phyloP scores from a whole-genome alignment of 805 yeast species.

The Cyberlindnera sargentensis region DNA sequence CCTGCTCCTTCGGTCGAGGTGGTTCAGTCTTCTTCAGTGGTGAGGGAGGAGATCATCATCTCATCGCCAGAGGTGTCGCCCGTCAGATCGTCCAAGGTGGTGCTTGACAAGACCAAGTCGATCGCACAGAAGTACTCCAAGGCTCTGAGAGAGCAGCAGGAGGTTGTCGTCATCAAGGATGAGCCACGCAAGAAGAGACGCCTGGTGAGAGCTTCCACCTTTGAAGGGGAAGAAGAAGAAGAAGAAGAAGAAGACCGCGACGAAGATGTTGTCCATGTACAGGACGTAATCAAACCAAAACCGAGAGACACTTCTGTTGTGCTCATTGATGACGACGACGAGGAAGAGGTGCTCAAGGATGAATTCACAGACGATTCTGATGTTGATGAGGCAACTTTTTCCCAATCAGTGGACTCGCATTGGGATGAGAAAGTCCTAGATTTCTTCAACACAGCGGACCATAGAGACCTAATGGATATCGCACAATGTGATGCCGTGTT shows the following conservation, averaged over 20 bases:
- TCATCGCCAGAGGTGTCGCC: conserved; percentile 24
- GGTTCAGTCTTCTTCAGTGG: neutral
- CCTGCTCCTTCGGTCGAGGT: neutral
- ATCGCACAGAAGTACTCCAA: conserved; percentile 29
- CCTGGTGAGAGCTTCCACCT: conserved; percentile 29
- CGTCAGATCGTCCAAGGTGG: conserved; percentile 30
- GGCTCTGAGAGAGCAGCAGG: conserved; percentile 1
- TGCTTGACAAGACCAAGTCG: conserved; percentile 29
- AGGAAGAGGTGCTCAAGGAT: conserved; percentile 39
- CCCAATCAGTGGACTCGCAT: conserved; percentile 24
- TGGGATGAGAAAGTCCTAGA: conserved; percentile 64
- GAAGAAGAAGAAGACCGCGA: conserved; percentile 6
- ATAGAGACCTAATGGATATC: conserved; percentile 72
- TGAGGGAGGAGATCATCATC: conserved; percentile 11
- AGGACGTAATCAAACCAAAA: neutral
- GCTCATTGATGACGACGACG: conserved; percentile 24
- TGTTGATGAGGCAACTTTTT: conserved; percentile 30
- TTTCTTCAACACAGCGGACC: conserved; percentile 73
- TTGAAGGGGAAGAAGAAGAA: conserved; percentile 16
- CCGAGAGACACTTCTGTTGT: conserved; percentile 1
- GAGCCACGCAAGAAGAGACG: conserved; percentile 29
- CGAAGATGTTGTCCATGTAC: conserved; percentile 3
- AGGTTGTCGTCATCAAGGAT: neutral
- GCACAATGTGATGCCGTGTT: conserved; percentile 60
- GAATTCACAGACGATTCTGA: conserved; percentile 45